Percentiles rank a stretch among this genome's conserved stretches.
These are phyloP conservation scores for Entelexis sorbosivorans DNA, from an alignment of 1,139 yeast species.

Conservation along the genomic window DNA sequence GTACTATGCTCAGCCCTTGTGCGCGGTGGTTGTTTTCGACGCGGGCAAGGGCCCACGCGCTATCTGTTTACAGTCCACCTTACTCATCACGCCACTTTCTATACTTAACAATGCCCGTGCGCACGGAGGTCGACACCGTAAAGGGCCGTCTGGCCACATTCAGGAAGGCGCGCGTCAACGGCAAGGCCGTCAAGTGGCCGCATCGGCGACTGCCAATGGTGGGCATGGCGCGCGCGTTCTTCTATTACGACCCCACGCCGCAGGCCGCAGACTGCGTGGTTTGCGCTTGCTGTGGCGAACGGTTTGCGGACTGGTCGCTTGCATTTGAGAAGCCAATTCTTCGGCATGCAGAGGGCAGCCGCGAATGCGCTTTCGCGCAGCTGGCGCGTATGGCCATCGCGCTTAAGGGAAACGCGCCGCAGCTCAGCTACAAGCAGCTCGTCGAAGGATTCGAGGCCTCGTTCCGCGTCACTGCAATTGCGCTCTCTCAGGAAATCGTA, in stretches of 20 bases:
- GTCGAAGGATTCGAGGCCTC: background rate
- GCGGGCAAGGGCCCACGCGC: slow-evolving; percentile 4
- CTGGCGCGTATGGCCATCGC: background rate
- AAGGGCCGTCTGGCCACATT: slow-evolving; percentile 7
- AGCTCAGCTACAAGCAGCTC: background rate
- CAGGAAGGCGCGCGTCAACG: background rate
- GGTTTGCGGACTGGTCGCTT: background rate
- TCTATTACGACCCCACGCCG: background rate
- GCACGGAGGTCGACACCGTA: background rate
- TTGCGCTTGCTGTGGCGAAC: slow-evolving; percentile 1
- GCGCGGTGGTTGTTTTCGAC: too few relatives aligned
- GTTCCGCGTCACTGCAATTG: background rate
- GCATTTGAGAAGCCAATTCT: background rate
- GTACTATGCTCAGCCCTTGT: too few relatives aligned
- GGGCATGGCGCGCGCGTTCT: slow-evolving; percentile 10
- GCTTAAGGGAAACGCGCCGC: background rate
- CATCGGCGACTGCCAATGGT: slow-evolving; percentile 8
- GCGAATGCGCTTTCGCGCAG: slow-evolving; percentile 5
- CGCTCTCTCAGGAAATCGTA: background rate
- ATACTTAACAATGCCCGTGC: background rate
- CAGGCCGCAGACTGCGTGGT: slow-evolving; percentile 1
- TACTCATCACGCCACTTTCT: background rate
- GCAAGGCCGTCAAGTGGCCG: slow-evolving; percentile 3
- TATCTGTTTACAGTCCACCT: background rate
- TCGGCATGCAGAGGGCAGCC: slow-evolving; percentile 1